These are phyloP conservation scores for Paradendryphiella salina DNA, from an alignment of 2,329 filamentous ascomycete genomes.

Conservation along the genomic window DNA sequence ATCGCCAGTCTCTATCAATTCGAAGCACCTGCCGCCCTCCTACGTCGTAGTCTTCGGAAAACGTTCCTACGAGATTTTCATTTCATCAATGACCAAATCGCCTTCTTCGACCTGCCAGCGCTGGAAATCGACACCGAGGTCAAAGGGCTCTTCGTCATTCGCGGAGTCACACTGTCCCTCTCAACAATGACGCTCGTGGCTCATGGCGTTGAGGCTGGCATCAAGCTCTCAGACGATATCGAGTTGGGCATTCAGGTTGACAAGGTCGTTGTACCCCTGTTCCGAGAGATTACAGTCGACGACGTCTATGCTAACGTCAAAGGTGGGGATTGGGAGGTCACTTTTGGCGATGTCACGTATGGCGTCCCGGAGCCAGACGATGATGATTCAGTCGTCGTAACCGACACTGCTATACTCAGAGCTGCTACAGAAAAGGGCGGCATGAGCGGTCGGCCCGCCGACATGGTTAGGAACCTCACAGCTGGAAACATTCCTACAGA, in stretches of 20 bases:
- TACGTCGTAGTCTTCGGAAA: conserved; percentile 42
- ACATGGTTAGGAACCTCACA: conserved; percentile 46
- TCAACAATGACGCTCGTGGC: conserved; percentile 55
- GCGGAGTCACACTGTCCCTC: conserved; percentile 57
- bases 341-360: conserved; percentile 46
- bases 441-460: conserved; percentile 16
- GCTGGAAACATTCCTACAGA: conserved; percentile 44
- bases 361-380: conserved; percentile 41
- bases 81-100: conserved; percentile 57
- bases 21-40: conserved; percentile 43
- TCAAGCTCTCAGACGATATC: conserved; percentile 57
- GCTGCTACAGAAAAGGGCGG: conserved; percentile 43
- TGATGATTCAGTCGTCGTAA: conserved; percentile 49
- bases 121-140: conserved; percentile 60
- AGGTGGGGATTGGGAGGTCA: conserved; percentile 57
- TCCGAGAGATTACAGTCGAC: conserved; percentile 56
- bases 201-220: conserved; percentile 58
- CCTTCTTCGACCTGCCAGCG: conserved; percentile 55
- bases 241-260: conserved; percentile 58
- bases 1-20: conserved; percentile 55
- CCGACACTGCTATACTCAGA: conserved; percentile 52
- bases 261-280: conserved; percentile 54
- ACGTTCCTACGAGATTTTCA: conserved; percentile 51
- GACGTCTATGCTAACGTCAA: conserved; percentile 61
- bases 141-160: conserved; percentile 56